These are phyloP conservation scores for Aspergillus niger DNA, from an alignment of 2,329 filamentous ascomycete species.

Conservation along the genomic window DNA sequence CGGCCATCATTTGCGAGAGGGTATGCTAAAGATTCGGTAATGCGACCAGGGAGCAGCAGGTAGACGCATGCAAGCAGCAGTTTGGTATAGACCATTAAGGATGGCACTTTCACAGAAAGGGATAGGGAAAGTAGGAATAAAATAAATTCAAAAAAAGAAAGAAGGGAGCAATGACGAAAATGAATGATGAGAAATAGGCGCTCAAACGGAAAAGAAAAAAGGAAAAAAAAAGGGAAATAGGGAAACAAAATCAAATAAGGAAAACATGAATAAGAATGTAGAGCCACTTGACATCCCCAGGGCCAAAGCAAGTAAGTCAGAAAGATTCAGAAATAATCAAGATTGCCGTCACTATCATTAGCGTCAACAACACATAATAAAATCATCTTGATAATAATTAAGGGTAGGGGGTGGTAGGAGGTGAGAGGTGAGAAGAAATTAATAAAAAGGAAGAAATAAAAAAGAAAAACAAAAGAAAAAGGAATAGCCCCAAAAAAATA, in stretches of 20 bases:
- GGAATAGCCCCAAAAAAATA: background rate
- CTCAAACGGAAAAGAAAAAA: background rate
- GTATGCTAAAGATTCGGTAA: conserved; percentile 15
- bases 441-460: background rate
- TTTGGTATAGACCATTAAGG: conserved; percentile 22
- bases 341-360: too few species aligned
- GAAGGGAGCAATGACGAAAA: conserved; percentile 11
- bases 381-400: too few species aligned
- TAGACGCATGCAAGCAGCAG: conserved; percentile 32
- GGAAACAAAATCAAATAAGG: background rate
- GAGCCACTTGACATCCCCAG: background rate
- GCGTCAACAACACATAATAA: too few species aligned
- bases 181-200: background rate
- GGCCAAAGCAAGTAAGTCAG: too few species aligned
- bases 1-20: conserved; percentile 12
- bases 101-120: conserved; percentile 8
- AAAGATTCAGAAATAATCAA: too few species aligned
- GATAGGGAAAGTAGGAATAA: background rate
- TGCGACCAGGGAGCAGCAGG: conserved; percentile 14
- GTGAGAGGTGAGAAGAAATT: too few species aligned
- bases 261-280: conserved; percentile 3
- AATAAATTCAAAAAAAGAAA: conserved; percentile 9
- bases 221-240: background rate
- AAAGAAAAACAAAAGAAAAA: background rate
- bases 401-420: background rate